phyloP scores from a whole-genome alignment of 257 asterid species.

The Solanum ossicruentum region DNA sequence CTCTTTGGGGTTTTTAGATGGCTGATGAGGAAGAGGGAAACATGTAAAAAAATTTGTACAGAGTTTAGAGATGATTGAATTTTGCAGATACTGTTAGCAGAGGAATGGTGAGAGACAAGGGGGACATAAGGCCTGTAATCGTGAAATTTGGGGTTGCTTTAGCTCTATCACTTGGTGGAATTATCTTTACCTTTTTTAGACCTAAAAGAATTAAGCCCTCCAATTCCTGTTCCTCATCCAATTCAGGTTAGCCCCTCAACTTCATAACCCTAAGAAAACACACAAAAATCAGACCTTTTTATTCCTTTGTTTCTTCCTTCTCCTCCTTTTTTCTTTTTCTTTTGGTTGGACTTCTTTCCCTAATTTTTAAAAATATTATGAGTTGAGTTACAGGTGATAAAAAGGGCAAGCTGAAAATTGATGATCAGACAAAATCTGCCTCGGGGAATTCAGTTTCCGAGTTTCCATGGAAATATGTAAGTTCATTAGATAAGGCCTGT shows the following conservation, averaged over 20 bases:
- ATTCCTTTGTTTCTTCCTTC: not conserved
- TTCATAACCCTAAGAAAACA: not conserved
- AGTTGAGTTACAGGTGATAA: conserved; percentile 6
- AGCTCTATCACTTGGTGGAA: conserved; percentile 71
- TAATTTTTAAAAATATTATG: not conserved
- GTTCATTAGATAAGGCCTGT: not conserved
- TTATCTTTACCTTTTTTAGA: conserved; percentile 41
- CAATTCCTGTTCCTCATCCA: conserved; percentile 20
- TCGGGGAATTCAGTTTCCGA: not conserved
- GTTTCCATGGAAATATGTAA: not conserved
- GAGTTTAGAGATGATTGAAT: not conserved
- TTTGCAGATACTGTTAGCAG: not conserved
- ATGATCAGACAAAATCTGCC: conserved; percentile 1
- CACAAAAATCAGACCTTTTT: not conserved
- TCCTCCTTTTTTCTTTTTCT: not conserved
- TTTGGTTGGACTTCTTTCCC: not conserved
- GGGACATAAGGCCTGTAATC: conserved; percentile 35
- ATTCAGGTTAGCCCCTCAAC: conserved; percentile 32
- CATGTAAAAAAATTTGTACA: not conserved
- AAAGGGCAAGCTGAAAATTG: conserved; percentile 6
- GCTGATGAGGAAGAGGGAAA: not conserved
- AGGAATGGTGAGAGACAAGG: conserved; percentile 29
- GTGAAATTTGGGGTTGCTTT: conserved; percentile 64
- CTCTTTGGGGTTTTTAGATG: not conserved
- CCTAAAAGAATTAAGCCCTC: conserved; percentile 24